Evolutionary conservation across 306 rosid species (phyloP), one percentile per base, ranked within the genome.

Genomic region (Dalbergia oliveri): DNA sequence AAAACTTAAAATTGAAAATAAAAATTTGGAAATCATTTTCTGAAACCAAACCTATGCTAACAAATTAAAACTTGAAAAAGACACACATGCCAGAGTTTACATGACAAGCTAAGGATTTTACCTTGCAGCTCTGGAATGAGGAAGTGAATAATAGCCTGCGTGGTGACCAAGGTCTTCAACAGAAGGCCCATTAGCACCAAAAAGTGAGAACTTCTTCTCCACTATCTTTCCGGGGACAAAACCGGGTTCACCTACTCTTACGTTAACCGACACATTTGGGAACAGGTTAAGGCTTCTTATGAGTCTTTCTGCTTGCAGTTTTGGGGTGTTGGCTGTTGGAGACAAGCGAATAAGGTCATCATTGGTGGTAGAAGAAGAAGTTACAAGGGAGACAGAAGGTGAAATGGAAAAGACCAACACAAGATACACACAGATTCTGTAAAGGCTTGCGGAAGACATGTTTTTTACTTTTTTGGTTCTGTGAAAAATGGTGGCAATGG

Each of bases 121-220:
- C 98, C 97, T 92, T 77, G 98, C 97, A 5, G 92, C 86, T 44
- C 81, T 83, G 57, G 97, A 86, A 72, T 72, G 85, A 35, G 93
- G 94, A 79, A 94, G 97, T 4, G 73, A 64, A 73, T 92, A 92
- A 75, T 92, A 94, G 3, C 97, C 97, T 15, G 98, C 97, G 83
- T 92, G 97, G 83, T 92, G 98, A 69, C 95, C 98, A 51, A 94
- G 88, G 3, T 92, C 90, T 77, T 79, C 15, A 63, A 84, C 76
- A 9, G 94, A 84, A 74, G 94, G 89, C 3, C 78, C 87, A 21
- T 82, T 57, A 50, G 59, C 69, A 50, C 56, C 77, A 26, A 88
- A 81, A 62, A 64, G 68, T 0, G 81, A 82, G 26, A 94, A 86
- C 21, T 84, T 78, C 59, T 90, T 94, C 83, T 94, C 98, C 0